Evolutionary conservation across 169 alveolate genomes (phyloP).

Genomic region (Theileria annulata): DNA sequence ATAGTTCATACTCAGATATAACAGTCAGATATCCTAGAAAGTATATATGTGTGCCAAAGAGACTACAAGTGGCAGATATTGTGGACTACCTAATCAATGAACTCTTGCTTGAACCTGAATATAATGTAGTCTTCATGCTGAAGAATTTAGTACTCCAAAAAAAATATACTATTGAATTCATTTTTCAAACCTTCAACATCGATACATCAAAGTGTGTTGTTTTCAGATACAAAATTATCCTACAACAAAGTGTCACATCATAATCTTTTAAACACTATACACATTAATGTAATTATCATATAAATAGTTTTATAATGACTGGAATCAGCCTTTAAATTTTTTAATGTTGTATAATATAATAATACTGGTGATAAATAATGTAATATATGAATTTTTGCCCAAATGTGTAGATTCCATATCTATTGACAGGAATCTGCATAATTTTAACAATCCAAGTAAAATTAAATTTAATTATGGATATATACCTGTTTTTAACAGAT

Average conservation of each 20-base stretch:
- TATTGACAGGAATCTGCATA: background rate
- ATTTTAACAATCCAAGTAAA: background rate
- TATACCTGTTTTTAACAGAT: background rate
- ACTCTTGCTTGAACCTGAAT: background rate
- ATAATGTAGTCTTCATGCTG: slow-evolving; percentile 10
- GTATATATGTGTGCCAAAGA: slow-evolving; percentile 46
- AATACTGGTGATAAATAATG: background rate
- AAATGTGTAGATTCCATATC: slow-evolving; percentile 5
- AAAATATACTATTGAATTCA: slow-evolving; percentile 45
- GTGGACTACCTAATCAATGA: background rate
- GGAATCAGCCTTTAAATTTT: background rate
- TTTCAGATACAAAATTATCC: slow-evolving; percentile 29
- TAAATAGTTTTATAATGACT: background rate
- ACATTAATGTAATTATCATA: background rate
- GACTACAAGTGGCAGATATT: slow-evolving; percentile 16
- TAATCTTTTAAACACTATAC: background rate
- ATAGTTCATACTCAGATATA: background rate
- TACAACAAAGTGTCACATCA: background rate
- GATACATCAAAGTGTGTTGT: slow-evolving; percentile 43
- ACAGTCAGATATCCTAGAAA: slow-evolving; percentile 21
- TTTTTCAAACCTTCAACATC: slow-evolving; percentile 21
- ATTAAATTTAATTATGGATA: background rate
- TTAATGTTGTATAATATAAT: background rate
- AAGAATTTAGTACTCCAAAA: slow-evolving; percentile 19
- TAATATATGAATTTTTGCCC: background rate